These are phyloP conservation scores for Plasmodium adleri DNA, from an alignment of 169 alveolate species.

Conservation along the genomic window DNA sequence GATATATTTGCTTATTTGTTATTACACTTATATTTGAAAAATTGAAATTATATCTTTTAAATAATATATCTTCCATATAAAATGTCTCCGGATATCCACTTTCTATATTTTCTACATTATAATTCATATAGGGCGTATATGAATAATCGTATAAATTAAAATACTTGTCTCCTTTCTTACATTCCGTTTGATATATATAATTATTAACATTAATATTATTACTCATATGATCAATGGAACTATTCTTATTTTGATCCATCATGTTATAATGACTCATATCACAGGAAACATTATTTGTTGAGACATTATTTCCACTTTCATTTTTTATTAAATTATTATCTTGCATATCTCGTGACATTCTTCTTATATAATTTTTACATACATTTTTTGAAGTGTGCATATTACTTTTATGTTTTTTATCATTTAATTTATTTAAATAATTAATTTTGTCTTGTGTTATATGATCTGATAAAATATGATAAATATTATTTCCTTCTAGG, in stretches of 20 bases:
- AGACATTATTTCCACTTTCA: background rate
- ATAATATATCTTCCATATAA: conserved; percentile 64
- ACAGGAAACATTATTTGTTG: background rate
- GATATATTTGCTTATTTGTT: conserved; percentile 17
- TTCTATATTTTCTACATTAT: conserved; percentile 37
- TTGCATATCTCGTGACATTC: background rate
- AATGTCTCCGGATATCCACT: conserved; percentile 35
- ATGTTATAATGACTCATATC: background rate
- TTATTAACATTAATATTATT: background rate
- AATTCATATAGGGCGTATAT: conserved; percentile 21
- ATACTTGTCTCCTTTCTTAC: background rate
- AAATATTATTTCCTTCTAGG: conserved; percentile 15
- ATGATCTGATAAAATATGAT: conserved; percentile 37
- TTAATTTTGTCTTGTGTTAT: conserved; percentile 58
- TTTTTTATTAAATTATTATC: background rate
- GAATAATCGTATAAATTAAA: conserved; percentile 58
- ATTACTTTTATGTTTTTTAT: background rate
- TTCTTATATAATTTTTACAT: conserved; percentile 10
- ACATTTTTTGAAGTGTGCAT: background rate
- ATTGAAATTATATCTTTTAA: conserved; percentile 57
- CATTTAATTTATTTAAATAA: conserved; percentile 33
- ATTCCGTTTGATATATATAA: background rate
- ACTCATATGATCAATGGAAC: background rate
- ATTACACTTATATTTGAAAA: conserved; percentile 22
- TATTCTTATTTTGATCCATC: background rate